These are phyloP conservation scores for Trypanosoma theileri DNA, from an alignment of 208 protist species.

Conservation along the genomic window DNA sequence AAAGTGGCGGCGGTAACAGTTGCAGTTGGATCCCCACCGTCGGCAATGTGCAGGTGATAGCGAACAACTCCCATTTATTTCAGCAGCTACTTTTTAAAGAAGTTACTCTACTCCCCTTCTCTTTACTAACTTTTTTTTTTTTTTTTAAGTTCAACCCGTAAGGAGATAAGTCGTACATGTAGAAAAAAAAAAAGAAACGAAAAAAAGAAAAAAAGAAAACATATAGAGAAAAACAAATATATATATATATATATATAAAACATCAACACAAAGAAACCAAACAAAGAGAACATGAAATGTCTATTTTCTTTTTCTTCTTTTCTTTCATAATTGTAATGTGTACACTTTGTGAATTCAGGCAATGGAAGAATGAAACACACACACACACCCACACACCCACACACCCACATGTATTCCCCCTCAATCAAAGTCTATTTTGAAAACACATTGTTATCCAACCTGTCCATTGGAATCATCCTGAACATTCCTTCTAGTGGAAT, in stretches of 20 bases:
- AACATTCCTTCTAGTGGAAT: background rate
- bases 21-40: constrained; percentile 36
- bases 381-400: too few relatives aligned
- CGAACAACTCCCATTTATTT: constrained; percentile 10
- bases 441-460: background rate
- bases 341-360: background rate
- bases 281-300: constrained; percentile 3
- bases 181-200: background rate
- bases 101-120: background rate
- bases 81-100: too few relatives aligned
- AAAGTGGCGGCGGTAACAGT: constrained; percentile 43
- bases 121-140: constrained; percentile 6
- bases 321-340: background rate
- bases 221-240: too few relatives aligned
- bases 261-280: background rate
- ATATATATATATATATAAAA: background rate
- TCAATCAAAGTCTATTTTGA: too few relatives aligned
- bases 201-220: background rate
- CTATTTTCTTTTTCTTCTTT: background rate
- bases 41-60: constrained; percentile 79
- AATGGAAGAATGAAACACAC: background rate
- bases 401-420: too few relatives aligned
- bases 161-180: background rate
- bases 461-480: background rate
- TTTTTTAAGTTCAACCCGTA: too few relatives aligned